These are phyloP conservation scores for Aristolochia contorta DNA, from an alignment of 164 flowering plant genomes.

Conservation along the genomic window DNA sequence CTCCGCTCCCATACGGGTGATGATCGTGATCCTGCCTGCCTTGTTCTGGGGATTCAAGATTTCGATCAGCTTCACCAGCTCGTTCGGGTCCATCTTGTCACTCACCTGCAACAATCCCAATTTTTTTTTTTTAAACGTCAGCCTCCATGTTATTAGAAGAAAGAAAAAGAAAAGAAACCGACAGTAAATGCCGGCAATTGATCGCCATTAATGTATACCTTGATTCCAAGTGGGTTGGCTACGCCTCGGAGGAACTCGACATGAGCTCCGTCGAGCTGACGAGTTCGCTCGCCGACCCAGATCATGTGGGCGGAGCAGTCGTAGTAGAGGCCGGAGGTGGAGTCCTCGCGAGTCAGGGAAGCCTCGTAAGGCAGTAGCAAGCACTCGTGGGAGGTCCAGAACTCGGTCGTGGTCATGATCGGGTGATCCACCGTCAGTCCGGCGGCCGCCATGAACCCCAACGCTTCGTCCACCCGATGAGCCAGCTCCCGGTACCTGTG, in stretches of 20 bases:
- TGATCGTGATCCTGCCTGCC: conserved; percentile 75
- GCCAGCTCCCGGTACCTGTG: conserved; percentile 87
- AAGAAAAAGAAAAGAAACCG: too few species aligned
- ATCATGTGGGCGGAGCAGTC: conserved; percentile 94
- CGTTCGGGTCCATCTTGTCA: conserved; percentile 83
- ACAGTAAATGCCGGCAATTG: too few species aligned
- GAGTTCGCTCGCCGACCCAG: conserved; percentile 91
- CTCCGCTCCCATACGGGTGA: conserved; percentile 90
- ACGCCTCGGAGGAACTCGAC: conserved; percentile 85
- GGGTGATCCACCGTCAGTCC: conserved; percentile 86
- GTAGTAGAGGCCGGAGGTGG: conserved; percentile 80
- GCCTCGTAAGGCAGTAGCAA: conserved; percentile 86
- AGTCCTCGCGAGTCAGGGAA: conserved; percentile 73
- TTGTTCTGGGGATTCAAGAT: conserved; percentile 78
- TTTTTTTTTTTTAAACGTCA: too few species aligned
- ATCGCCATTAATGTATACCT: conserved; percentile 29
- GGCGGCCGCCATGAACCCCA: conserved; percentile 89
- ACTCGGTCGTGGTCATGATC: conserved; percentile 80
- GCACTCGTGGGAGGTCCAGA: conserved; percentile 97
- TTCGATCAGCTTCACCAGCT: conserved; percentile 74
- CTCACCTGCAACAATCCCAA: conserved; percentile 53
- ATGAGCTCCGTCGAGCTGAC: conserved; percentile 93
- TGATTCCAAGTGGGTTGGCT: conserved; percentile 86
- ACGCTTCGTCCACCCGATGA: conserved; percentile 78
- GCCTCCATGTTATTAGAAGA: too few species aligned